Conservation (phyloP, 1,284 basidiomycete species). For the Tilletiaria anomala region DNA sequence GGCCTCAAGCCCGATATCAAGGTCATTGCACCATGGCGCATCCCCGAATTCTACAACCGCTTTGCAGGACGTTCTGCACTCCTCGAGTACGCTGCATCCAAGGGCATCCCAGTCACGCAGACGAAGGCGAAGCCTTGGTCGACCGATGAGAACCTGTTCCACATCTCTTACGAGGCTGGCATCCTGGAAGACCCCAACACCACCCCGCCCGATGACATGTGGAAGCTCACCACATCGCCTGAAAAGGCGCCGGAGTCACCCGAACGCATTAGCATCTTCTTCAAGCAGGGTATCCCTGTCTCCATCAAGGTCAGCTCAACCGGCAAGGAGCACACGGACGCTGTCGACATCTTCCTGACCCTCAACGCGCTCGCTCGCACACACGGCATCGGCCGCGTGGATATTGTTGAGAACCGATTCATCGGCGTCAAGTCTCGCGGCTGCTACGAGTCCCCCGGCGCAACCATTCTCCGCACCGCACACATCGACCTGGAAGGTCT, state of each 20-base stretch:
- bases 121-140: conserved; percentile 98
- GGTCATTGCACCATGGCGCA: conserved; percentile 94
- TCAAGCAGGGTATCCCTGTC: conserved; percentile 59
- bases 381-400: conserved; percentile 82
- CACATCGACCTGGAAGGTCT: conserved; percentile 96
- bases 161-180: conserved; percentile 98
- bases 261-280: conserved; percentile 55
- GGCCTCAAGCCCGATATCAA: conserved; percentile 97
- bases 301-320: conserved; percentile 23
- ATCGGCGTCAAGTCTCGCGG: conserved; percentile 97
- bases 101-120: conserved; percentile 83
- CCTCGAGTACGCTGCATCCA: conserved; percentile 73
- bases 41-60: conserved; percentile 92
- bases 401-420: conserved; percentile 97
- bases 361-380: conserved; percentile 85
- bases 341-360: conserved; percentile 85
- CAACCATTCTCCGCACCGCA: conserved; percentile 84
- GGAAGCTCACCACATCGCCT: conserved; percentile 83
- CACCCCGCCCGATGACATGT: conserved; percentile 96
- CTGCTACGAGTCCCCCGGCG: conserved; percentile 94
- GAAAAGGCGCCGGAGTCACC: conserved; percentile 67
- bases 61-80: conserved; percentile 90
- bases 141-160: conserved; percentile 93
- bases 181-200: conserved; percentile 94
- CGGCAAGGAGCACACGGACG: conserved; percentile 51